phyloP scores from a whole-genome alignment of 257 asterid species.

The Primulina eburnea region DNA sequence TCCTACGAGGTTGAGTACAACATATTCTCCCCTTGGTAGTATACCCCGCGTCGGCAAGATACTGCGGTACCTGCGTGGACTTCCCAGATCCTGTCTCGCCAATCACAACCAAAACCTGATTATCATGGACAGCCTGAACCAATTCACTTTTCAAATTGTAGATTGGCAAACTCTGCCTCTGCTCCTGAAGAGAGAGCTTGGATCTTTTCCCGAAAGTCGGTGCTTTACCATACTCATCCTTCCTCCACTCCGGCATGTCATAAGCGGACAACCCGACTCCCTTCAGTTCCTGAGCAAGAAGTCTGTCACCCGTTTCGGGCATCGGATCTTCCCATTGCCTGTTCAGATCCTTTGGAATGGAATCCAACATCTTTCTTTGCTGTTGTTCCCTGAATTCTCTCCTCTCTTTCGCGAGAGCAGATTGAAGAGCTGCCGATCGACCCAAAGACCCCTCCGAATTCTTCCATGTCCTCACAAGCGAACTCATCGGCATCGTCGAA shows the following conservation, averaged over 20 bases:
- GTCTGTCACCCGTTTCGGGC: constrained; percentile 23
- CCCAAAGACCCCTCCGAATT: constrained; percentile 20
- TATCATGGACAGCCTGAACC: constrained; percentile 21
- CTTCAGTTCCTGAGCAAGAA: constrained; percentile 1
- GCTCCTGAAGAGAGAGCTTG: constrained; percentile 17
- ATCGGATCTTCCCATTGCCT: constrained; percentile 27
- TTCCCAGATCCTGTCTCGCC: constrained; percentile 19
- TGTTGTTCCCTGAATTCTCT: constrained; percentile 11
- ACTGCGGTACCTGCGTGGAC: constrained; percentile 17
- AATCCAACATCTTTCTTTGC: constrained; percentile 12
- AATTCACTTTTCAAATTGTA: constrained; percentile 20
- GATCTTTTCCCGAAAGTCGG: constrained; percentile 17
- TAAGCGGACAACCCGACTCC: constrained; percentile 19
- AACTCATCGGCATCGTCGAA: too few relatives aligned
- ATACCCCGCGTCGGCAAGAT: constrained; percentile 23
- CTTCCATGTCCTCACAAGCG: background rate
- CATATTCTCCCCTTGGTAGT: constrained; percentile 12
- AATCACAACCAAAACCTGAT: constrained; percentile 22
- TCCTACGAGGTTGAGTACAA: constrained; percentile 19
- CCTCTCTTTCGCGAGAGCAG: constrained; percentile 18
- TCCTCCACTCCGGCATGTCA: constrained; percentile 20
- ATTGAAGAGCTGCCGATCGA: constrained; percentile 22
- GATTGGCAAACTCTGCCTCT: constrained; percentile 29
- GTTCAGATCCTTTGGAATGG: constrained; percentile 27
- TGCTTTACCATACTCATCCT: constrained; percentile 20